phyloP scores from a whole-genome alignment of 495 filamentous ascomycete genomes.

The Trichoderma orchidacearum region DNA sequence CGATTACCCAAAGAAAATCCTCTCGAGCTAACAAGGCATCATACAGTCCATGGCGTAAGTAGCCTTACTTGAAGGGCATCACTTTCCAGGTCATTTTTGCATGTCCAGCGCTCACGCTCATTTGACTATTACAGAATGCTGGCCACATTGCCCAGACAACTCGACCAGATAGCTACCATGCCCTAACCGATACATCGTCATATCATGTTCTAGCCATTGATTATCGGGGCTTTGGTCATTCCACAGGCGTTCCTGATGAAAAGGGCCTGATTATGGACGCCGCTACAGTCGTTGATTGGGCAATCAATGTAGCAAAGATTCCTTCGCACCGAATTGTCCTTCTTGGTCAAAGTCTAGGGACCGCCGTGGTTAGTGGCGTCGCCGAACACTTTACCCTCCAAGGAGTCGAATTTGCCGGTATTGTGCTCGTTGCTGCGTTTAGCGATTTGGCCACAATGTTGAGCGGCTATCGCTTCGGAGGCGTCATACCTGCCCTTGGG shows the following conservation, averaged over 20 bases:
- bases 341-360: slow-evolving; percentile 82
- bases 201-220: slow-evolving; percentile 58
- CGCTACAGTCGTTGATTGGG: slow-evolving; percentile 56
- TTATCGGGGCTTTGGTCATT: slow-evolving; percentile 82
- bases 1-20: background rate
- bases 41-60: slow-evolving; percentile 29
- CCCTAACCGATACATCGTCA: slow-evolving; percentile 41
- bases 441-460: slow-evolving; percentile 59
- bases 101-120: no score
- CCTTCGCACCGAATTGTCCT: slow-evolving; percentile 61
- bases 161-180: slow-evolving; percentile 48
- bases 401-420: slow-evolving; percentile 45
- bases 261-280: slow-evolving; percentile 72
- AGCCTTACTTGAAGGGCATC: no score
- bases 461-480: slow-evolving; percentile 47
- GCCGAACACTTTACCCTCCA: slow-evolving; percentile 46
- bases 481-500: slow-evolving; percentile 63
- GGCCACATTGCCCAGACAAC: slow-evolving; percentile 52
- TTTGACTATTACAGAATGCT: slow-evolving; percentile 33
- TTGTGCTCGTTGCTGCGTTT: slow-evolving; percentile 71
- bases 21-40: background rate
- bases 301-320: slow-evolving; percentile 47
- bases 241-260: slow-evolving; percentile 70
- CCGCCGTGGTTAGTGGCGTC: slow-evolving; percentile 62
- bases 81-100: background rate